Evolutionary conservation across 2,329 filamentous ascomycete genomes (phyloP).

Genomic region (Colletotrichum kahawae): DNA sequence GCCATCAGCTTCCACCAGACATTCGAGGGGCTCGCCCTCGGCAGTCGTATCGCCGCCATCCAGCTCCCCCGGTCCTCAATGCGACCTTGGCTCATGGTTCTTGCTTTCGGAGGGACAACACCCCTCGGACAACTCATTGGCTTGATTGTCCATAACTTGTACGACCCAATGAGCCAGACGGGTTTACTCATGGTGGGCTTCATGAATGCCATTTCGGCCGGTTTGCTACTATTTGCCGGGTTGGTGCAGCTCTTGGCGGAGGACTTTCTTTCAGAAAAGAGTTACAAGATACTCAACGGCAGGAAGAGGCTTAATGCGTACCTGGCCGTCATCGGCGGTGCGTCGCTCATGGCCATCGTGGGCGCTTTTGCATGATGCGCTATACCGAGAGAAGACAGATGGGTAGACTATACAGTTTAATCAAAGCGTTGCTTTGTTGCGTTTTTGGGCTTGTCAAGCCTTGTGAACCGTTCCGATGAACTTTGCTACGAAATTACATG

Average conservation of each 20-base stretch:
- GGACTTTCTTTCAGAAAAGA: conserved; percentile 81
- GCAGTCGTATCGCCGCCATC: conserved; percentile 82
- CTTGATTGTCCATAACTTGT: conserved; percentile 76
- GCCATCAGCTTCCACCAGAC: conserved; percentile 87
- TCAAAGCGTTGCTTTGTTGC: not conserved
- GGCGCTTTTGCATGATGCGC: conserved; percentile 69
- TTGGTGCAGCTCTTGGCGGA: conserved; percentile 85
- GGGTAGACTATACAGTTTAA: not conserved
- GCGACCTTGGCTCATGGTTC: conserved; percentile 83
- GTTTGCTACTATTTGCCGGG: conserved; percentile 80
- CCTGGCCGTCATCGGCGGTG: conserved; percentile 66
- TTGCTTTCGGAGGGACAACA: conserved; percentile 72
- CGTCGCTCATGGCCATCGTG: conserved; percentile 72
- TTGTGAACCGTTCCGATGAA: not conserved
- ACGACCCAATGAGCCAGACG: conserved; percentile 77
- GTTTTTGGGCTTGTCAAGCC: not conserved
- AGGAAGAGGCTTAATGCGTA: conserved; percentile 67
- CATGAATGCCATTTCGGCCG: conserved; percentile 86
- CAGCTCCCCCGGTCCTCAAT: conserved; percentile 76
- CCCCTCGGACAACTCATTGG: conserved; percentile 75
- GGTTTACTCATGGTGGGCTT: conserved; percentile 83
- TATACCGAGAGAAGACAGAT: not conserved
- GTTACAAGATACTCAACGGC: conserved; percentile 70
- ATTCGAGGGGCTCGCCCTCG: conserved; percentile 86
- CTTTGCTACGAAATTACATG: not conserved